phyloP scores from a whole-genome alignment of 345 rosid species.

The Hibiscus mutabilis region DNA sequence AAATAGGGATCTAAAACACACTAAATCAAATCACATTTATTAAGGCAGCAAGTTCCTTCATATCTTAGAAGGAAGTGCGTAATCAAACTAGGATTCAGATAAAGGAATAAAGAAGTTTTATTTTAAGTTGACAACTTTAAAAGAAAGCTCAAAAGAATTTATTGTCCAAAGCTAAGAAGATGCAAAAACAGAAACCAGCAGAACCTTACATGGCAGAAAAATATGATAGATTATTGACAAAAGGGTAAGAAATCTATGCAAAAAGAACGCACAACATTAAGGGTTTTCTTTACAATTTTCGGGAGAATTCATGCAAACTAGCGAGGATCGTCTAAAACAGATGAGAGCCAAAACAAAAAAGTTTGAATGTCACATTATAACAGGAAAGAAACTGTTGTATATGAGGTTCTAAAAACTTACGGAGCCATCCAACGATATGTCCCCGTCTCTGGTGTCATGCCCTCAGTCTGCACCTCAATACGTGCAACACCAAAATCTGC shows the following conservation, averaged over 20 bases:
- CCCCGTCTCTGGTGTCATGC: slow-evolving; percentile 56
- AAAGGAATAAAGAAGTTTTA: neutral
- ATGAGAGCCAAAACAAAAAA: neutral
- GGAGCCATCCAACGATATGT: slow-evolving; percentile 62
- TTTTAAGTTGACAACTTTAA: neutral
- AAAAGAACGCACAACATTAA: neutral
- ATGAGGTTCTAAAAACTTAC: slow-evolving; percentile 25
- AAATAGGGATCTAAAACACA: neutral
- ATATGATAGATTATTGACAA: neutral
- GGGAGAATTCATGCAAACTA: neutral
- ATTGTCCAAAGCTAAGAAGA: neutral
- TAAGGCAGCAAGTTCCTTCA: neutral
- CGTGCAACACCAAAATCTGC: slow-evolving; percentile 54
- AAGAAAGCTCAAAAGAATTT: neutral
- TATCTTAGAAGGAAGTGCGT: neutral
- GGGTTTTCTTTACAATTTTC: neutral
- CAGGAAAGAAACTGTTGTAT: neutral
- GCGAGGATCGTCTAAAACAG: neutral
- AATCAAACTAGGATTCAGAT: neutral
- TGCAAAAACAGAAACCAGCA: neutral
- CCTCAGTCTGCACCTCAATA: slow-evolving; percentile 44
- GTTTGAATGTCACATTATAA: neutral
- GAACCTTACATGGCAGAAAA: neutral
- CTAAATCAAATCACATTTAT: neutral
- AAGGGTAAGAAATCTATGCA: neutral